Base-by-base conservation (phyloP, 2,329 filamentous ascomycete species). In the Diaporthe longicolla region DNA sequence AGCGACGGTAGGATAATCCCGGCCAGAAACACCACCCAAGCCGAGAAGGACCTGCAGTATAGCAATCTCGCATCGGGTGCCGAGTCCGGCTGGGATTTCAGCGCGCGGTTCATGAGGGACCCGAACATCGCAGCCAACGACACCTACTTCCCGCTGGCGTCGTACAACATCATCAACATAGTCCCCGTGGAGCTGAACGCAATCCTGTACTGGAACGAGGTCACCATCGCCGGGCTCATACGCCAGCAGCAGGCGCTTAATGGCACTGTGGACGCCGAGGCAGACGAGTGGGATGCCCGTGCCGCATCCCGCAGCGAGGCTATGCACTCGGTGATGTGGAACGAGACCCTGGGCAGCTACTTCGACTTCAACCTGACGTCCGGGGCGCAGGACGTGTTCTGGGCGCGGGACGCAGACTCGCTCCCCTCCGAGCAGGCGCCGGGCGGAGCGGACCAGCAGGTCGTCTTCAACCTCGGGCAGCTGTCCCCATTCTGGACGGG, bases 401-500 rank as follows among this genome's bases (percentile, higher is more conserved):
- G 89, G 19, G 85, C 87, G 1, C 80, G 81, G 11, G 89, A 91
- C 76, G 78, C 82, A 4, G 86, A 89, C 75, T 81, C 86, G 1
- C 82, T 83, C 15, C 58, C 58, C 37, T 29, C n/a, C 15, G 58
- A 61, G 58, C 58, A 61, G 11, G 75, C 83, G 5, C 78, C 82
- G 45, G 86, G 88, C 45, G 84, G 77, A 7, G 78, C 81, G 15
- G 89, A 89, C 54, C 80, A 88, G 52, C 89, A 93, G 79, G 83
- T 92, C 29, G 78, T 88, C 74, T 92, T 93, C 79, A 82, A 88
- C 73, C 81, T 89, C 11, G 87, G 87, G 0, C 91, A 93, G 79
- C 89, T 91, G 80, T 93, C 91, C 79, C 92, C 92, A 2, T 93
- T 93, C 85, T 93, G 91, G 91, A 89, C 89, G 1, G 91, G 91